Evolutionary conservation across 306 rosid species (phyloP), one percentile per base, ranked within the genome.

Genomic region (Datisca glomerata): DNA sequence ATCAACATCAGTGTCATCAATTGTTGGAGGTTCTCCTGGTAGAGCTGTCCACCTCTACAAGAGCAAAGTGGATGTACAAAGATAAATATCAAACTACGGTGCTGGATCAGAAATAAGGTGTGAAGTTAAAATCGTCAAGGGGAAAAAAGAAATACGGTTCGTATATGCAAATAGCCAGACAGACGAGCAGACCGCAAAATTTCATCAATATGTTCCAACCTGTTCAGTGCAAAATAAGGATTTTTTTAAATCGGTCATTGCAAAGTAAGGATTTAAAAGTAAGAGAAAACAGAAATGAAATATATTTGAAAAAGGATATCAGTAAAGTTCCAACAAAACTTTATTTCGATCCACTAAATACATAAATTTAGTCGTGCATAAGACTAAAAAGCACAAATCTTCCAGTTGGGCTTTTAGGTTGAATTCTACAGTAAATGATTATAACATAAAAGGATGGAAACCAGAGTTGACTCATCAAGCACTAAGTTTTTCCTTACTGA

Each of bases 161-260:
- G 68, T 21, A 83, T 76, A 69, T 72, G 55, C 46, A 87, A 69
- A 62, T 87, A 87, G 59, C 93, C 89, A 44, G 79, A 67, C 36
- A 76, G 79, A 43, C 75, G 83, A 50, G 94, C 80, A 45, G 93
- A 74, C 53, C 86, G 89, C 75, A 87, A 56, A 47, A 83, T 43
- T 59, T 72, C 86, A 72, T 79, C 81, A 43, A 83, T 46, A 28
- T 87, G 75, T 61, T 87, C 86, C 85, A 87, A 67, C 75, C 97
- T 87, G 67, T 43, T 51, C 45, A 21, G n/a, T n/a, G n/a, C n/a
- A n/a, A n/a, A n/a, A n/a, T n/a, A n/a, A n/a, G n/a, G n/a, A n/a
- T n/a, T n/a, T n/a, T n/a, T n/a, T n/a, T n/a, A n/a, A n/a, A n/a
- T n/a, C n/a, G n/a, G n/a, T n/a, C n/a, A n/a, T n/a, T n/a, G n/a